Evolutionary conservation across 2,329 filamentous ascomycete species (phyloP).

Genomic region (Ophiostoma sp.): DNA sequence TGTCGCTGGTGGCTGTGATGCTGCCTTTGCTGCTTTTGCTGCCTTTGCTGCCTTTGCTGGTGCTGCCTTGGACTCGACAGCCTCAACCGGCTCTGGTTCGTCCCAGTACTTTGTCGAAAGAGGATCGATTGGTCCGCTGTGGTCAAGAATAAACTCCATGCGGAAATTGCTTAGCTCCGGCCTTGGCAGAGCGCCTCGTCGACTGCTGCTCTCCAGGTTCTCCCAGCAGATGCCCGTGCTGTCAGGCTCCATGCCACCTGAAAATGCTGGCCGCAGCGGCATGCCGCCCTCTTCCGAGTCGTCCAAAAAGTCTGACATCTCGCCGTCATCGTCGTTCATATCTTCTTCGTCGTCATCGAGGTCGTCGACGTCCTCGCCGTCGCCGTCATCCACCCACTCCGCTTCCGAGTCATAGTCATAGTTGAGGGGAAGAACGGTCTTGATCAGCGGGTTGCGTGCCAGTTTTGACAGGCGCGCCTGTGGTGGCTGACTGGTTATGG

Average conservation of each 20-base stretch:
- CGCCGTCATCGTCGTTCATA: conserved; percentile 63
- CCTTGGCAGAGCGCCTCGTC: not conserved
- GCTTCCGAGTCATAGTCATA: conserved; percentile 85
- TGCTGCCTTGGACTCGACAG: not conserved
- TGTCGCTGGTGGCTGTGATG: conserved; percentile 25
- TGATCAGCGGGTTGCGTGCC: conserved; percentile 49
- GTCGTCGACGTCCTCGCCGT: conserved; percentile 63
- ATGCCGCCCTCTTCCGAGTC: conserved; percentile 67
- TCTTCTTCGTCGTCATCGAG: conserved; percentile 66
- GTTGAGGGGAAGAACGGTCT: conserved; percentile 55
- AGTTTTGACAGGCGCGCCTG: conserved; percentile 46
- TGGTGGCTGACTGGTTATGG: conserved; percentile 56
- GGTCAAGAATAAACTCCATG: conserved; percentile 65
- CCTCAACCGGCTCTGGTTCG: conserved; percentile 27
- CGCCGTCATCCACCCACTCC: conserved; percentile 74
- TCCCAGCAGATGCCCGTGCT: conserved; percentile 84
- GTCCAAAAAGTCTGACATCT: conserved; percentile 86
- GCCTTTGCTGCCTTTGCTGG: not conserved
- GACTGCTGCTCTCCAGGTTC: conserved; percentile 40
- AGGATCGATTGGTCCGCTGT: conserved; percentile 64
- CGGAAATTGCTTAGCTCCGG: conserved; percentile 54
- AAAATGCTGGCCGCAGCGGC: conserved; percentile 50
- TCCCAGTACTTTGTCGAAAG: conserved; percentile 80
- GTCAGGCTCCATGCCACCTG: conserved; percentile 68
- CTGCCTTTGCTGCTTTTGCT: not conserved